Conservation (phyloP, 164 flowering plant genomes). For the Akebia trifoliata region DNA sequence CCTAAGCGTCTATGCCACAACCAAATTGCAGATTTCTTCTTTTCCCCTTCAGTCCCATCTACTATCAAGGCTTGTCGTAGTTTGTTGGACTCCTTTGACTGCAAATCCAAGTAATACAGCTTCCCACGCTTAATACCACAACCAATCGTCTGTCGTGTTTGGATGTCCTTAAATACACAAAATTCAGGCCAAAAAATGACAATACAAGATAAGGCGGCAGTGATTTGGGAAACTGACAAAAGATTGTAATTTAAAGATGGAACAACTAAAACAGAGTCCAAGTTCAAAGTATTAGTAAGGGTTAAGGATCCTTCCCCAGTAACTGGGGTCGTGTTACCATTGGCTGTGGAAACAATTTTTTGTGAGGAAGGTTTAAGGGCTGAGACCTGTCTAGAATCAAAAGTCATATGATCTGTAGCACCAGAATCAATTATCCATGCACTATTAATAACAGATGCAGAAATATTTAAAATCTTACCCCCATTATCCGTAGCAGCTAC, state of each 20-base stretch:
- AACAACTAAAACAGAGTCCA: background rate
- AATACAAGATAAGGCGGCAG: background rate
- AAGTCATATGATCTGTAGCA: too few relatives aligned
- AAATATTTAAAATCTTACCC: slow-evolving; percentile 15
- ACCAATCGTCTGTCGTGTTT: slow-evolving; percentile 10
- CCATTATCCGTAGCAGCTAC: slow-evolving; percentile 1
- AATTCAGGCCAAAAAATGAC: slow-evolving; percentile 9
- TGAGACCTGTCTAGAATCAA: too few relatives aligned
- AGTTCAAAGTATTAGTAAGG: too few relatives aligned
- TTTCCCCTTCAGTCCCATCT: background rate
- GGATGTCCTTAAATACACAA: slow-evolving; percentile 13
- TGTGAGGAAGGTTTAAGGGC: slow-evolving; percentile 10
- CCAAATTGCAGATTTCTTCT: slow-evolving; percentile 1
- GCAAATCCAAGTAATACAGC: slow-evolving; percentile 2
- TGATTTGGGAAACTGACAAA: background rate
- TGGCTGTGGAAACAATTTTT: slow-evolving; percentile 7
- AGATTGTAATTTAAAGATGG: background rate
- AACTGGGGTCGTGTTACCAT: too few relatives aligned
- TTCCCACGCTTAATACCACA: slow-evolving; percentile 10
- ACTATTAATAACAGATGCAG: slow-evolving; percentile 21
- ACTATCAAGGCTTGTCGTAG: slow-evolving; percentile 1
- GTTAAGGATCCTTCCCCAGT: too few relatives aligned
- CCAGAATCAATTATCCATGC: too few relatives aligned
- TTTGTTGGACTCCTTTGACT: background rate
- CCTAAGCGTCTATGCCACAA: slow-evolving; percentile 6